These are phyloP conservation scores for Hyphodiscus hymeniophilus DNA, from an alignment of 495 filamentous ascomycete genomes.

Conservation along the genomic window DNA sequence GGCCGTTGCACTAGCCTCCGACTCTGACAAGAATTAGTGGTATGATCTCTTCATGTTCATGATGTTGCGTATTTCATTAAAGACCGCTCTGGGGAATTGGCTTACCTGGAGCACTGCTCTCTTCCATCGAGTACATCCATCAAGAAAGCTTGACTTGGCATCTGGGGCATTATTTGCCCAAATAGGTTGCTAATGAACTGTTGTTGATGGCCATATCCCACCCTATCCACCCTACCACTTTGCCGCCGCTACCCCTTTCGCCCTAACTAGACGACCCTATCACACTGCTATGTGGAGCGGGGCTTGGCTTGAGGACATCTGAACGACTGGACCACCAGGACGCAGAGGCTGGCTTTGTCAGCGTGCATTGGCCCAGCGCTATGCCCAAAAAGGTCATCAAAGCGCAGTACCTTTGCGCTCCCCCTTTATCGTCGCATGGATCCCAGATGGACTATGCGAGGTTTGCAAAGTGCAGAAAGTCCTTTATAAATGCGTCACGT, in stretches of 20 bases:
- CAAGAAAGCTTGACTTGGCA: not conserved
- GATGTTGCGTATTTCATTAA: not conserved
- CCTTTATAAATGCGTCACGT: too few relatives aligned
- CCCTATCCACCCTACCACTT: not conserved
- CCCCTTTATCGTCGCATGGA: too few relatives aligned
- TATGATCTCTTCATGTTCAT: not conserved
- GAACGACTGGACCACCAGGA: not conserved
- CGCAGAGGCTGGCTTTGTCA: too few relatives aligned
- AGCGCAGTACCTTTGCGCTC: too few relatives aligned
- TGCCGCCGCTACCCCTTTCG: too few relatives aligned
- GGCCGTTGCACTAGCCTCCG: not conserved
- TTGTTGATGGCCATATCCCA: too few relatives aligned
- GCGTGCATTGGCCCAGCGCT: too few relatives aligned
- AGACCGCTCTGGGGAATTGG: not conserved
- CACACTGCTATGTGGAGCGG: not conserved
- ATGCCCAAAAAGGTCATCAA: too few relatives aligned
- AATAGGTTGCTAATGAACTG: not conserved
- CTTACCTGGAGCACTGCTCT: not conserved
- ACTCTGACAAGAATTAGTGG: not conserved
- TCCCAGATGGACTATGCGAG: too few relatives aligned
- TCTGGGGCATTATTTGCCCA: not conserved
- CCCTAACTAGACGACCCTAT: not conserved
- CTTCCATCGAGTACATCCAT: not conserved
- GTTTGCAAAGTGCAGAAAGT: too few relatives aligned
- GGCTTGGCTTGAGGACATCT: not conserved